Base-by-base conservation (phyloP, 495 filamentous ascomycete genomes). In the Copromyces sp. region DNA sequence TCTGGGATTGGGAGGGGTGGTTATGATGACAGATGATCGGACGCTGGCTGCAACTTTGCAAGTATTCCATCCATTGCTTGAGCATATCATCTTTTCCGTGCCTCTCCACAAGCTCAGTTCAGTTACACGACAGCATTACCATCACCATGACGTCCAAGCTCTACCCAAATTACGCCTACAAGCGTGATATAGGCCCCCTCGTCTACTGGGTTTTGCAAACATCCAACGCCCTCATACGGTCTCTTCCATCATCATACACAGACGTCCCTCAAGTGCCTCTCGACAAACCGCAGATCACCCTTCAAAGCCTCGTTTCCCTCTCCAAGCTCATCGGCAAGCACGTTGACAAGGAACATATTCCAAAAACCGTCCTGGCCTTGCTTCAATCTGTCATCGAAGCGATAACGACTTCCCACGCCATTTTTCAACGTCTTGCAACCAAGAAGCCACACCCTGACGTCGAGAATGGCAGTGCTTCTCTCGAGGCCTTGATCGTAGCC, bases 151-250 rank as follows among this genome's bases (percentile, higher is more conserved):
- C 16, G 41, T 6, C 14, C 41, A 42, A 42, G 5, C 73, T 69
- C n/a, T 79, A 80, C 75, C 40, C 73, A 1, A 81, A 82, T 53
- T 69, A 81, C 29, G 38, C 70, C 17, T 85, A 84, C 75, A 85
- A 82, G 73, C 79, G 75, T 45, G 79, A 86, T 70, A 79, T 80
- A 9, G 81, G 72, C 37, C 70, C 77, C 3, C 78, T 85, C 4
- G 68, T 83, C 61, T 84, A 79, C 70, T 86, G 81, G 83, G 81
- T 86, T 38, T 77, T 84, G 24, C 73, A 79, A 61, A 68, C 76
- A 39, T 80, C 80, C 37, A 83, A 82, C 70, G 69, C 37, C 44
- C 78, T 83, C 70, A 77, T 82, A 74, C 71, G 41, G 47, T 24
- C 24, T 59, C 24, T 59, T 9, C 20, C 20, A 59, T 59, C n/a